Conservation (phyloP, 2,329 filamentous ascomycete species). For the Fusarium siculi region DNA sequence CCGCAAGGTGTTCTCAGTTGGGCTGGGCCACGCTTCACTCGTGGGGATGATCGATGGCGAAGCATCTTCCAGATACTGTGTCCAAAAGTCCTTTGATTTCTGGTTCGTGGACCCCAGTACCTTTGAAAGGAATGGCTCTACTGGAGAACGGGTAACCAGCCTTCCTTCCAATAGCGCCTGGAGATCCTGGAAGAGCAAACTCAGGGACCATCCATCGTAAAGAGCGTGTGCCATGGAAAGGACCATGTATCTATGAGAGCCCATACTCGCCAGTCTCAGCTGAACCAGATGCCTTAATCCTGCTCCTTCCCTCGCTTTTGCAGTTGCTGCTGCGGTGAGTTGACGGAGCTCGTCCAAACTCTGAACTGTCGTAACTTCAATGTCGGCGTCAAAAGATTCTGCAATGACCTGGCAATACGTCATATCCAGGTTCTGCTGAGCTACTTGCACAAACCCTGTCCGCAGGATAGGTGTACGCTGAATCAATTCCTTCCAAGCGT, state of each 20-base stretch:
- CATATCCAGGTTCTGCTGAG: slow-evolving; percentile 65
- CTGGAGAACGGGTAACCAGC: slow-evolving; percentile 56
- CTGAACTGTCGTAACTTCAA: slow-evolving; percentile 41
- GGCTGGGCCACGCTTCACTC: background rate
- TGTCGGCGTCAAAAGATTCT: slow-evolving; percentile 34
- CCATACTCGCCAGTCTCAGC: slow-evolving; percentile 54
- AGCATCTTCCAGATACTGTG: slow-evolving; percentile 68
- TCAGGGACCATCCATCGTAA: slow-evolving; percentile 89
- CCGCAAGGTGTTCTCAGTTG: background rate
- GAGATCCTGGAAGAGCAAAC: slow-evolving; percentile 78
- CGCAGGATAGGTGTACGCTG: slow-evolving; percentile 75
- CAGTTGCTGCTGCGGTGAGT: slow-evolving; percentile 52
- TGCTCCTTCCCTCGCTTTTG: slow-evolving; percentile 49
- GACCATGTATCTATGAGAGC: slow-evolving; percentile 56
- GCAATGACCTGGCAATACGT: slow-evolving; percentile 62
- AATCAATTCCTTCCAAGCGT: slow-evolving; percentile 72
- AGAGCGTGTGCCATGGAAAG: slow-evolving; percentile 86
- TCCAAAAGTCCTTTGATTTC: slow-evolving; percentile 71
- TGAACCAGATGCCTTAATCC: slow-evolving; percentile 59
- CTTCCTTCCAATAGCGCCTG: slow-evolving; percentile 67
- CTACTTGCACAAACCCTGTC: slow-evolving; percentile 76
- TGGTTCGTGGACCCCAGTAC: slow-evolving; percentile 31
- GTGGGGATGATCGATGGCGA: slow-evolving; percentile 49
- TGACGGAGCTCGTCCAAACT: slow-evolving; percentile 48
- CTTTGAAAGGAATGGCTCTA: slow-evolving; percentile 61